Base-by-base conservation (phyloP, 192 early-diverging fungal genomes). In the Coemansia sp. region DNA sequence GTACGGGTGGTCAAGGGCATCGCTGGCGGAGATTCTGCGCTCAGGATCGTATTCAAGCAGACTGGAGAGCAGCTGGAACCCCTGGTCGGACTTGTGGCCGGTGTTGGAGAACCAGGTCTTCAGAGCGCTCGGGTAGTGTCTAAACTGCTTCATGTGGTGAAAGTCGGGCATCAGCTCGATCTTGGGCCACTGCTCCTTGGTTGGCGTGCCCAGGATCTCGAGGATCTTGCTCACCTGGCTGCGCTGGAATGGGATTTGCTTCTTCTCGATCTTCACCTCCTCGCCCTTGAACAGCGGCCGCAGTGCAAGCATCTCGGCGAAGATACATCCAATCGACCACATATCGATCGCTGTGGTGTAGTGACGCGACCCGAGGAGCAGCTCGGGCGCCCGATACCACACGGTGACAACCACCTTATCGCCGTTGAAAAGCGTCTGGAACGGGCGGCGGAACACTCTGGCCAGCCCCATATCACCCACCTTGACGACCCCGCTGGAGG, bases 311-410 rank as follows among this genome's bases (percentile, higher is more conserved):
- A 98, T 87, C 69, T 98, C 97, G 32, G 89, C 94, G 86, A 97
- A 94, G 18, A 99, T 97, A 77, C 95, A 99, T 6, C 95, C 97
- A 1, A 93, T 86, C 3, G 95, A 93, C 81, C 81, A 83, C 65
- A 81, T 66, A 59, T 92, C 93, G 9, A 93, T 84, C 0, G 95
- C 93, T 23, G 87, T 92, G 18, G 94, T 95, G 77, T 99, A 99
- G 68, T 87, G 88, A n/a, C 90, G 80, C 1, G 91, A 89, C 11
- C 96, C 95, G 2, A 97, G 83, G 39, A 99, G 75, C 21, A 99
- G 73, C 72, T 97, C 95, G 0, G 97, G 97, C 1, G 95, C 90
- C 9, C 97, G 89, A 80, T 99, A 99, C 97, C 97, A 99, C 42
- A 97, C 89, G 0, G 97, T 99, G 7, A 99, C 95, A 21, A 99